Conservation (phyloP, 345 rosid genomes). For the Brassica carinata region DNA sequence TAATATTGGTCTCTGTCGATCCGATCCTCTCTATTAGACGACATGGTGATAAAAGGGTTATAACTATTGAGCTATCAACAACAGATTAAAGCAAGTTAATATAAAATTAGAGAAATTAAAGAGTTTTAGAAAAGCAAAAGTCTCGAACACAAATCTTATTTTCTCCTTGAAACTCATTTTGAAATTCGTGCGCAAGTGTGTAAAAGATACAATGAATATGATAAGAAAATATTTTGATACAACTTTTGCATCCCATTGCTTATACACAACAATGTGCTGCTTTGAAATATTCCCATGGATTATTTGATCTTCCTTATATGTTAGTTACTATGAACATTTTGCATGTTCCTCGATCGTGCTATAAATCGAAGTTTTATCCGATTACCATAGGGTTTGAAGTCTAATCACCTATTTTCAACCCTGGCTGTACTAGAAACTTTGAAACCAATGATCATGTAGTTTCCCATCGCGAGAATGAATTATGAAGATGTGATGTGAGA, state of each 20-base stretch:
- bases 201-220: not conserved
- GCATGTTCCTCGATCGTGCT: constrained; percentile 21
- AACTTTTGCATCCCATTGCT: not conserved
- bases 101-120: no score
- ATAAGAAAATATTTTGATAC: not conserved
- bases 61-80: no score
- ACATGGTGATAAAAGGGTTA: no score
- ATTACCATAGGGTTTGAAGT: not conserved
- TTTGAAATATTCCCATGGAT: not conserved
- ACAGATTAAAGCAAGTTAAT: no score
- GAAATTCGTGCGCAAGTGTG: not conserved
- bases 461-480: not conserved
- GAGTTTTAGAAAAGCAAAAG: no score
- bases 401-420: not conserved
- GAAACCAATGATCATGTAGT: not conserved
- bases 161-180: no score
- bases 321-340: not conserved
- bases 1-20: no score
- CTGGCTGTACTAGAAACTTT: not conserved
- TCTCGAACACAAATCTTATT: no score
- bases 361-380: not conserved
- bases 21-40: no score
- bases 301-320: not conserved
- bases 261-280: not conserved
- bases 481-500: not conserved